Conservation (phyloP, 805 yeast species). For the Hanseniaspora valbyensis region DNA sequence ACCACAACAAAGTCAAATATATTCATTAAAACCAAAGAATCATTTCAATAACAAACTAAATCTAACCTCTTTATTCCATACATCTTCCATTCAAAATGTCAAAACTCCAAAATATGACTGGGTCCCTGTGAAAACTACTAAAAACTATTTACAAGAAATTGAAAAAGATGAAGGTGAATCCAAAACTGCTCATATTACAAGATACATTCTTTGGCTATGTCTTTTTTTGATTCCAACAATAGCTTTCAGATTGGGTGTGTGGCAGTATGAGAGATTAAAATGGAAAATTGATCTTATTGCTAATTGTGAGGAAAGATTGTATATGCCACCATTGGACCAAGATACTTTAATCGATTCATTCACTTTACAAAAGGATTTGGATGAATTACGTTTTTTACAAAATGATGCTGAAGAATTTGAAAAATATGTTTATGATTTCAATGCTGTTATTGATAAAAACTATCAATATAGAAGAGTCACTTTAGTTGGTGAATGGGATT, state of each 20-base stretch:
- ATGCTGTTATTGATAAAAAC: constrained; percentile 55
- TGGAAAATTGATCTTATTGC: constrained; percentile 86
- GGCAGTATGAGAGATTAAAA: constrained; percentile 77
- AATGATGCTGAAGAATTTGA: constrained; percentile 21
- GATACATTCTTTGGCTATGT: constrained; percentile 28
- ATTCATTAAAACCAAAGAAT: too few relatives aligned
- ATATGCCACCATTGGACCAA: constrained; percentile 40
- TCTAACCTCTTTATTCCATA: not conserved
- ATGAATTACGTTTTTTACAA: constrained; percentile 1
- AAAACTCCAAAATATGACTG: constrained; percentile 21
- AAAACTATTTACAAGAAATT: constrained; percentile 78
- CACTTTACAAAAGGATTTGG: not conserved
- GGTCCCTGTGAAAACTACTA: constrained; percentile 44
- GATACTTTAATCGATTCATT: constrained; percentile 3
- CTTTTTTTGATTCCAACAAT: constrained; percentile 70
- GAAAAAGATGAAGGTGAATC: constrained; percentile 30
- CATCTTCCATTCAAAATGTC: not conserved
- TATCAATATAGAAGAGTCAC: constrained; percentile 74
- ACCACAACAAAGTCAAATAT: too few relatives aligned
- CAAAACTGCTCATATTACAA: constrained; percentile 23
- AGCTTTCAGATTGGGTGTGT: constrained; percentile 75
- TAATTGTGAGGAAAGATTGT: constrained; percentile 68
- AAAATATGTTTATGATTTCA: constrained; percentile 49
- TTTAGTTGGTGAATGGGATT: constrained; percentile 69
- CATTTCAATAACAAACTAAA: too few relatives aligned